These are phyloP conservation scores for Daedaleopsis nitida DNA, from an alignment of 768 basidiomycete genomes.

Conservation along the genomic window DNA sequence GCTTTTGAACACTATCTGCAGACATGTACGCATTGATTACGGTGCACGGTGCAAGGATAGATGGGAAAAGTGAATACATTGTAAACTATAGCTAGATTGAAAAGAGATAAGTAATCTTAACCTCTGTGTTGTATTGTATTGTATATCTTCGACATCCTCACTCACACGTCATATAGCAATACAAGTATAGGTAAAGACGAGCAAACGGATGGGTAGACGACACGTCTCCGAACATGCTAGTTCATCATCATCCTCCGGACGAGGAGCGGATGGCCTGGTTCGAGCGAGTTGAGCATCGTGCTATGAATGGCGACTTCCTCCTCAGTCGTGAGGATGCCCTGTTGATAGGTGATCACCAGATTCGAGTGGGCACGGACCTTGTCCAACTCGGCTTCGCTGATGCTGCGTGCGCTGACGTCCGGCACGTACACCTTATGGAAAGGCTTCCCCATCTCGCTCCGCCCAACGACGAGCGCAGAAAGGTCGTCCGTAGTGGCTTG, in stretches of 20 bases:
- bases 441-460: slow-evolving; percentile 45
- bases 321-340: background rate
- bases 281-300: background rate
- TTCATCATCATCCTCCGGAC: too few relatives aligned
- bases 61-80: background rate
- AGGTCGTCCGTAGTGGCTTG: slow-evolving; percentile 27
- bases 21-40: too few relatives aligned
- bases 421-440: slow-evolving; percentile 51
- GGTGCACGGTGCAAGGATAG: too few relatives aligned
- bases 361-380: slow-evolving; percentile 1
- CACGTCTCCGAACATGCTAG: too few relatives aligned
- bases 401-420: background rate
- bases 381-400: slow-evolving; percentile 6
- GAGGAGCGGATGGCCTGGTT: background rate
- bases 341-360: background rate
- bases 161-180: too few relatives aligned
- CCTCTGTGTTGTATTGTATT: too few relatives aligned
- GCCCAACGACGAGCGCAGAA: slow-evolving; percentile 37
- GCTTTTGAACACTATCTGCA: too few relatives aligned
- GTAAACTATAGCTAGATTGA: background rate
- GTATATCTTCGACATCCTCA: too few relatives aligned
- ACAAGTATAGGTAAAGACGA: too few relatives aligned
- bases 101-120: too few relatives aligned
- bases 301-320: slow-evolving; percentile 7
- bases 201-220: too few relatives aligned